Conservation (phyloP, 208 protist genomes). For the Spongospora subterranea region DNA sequence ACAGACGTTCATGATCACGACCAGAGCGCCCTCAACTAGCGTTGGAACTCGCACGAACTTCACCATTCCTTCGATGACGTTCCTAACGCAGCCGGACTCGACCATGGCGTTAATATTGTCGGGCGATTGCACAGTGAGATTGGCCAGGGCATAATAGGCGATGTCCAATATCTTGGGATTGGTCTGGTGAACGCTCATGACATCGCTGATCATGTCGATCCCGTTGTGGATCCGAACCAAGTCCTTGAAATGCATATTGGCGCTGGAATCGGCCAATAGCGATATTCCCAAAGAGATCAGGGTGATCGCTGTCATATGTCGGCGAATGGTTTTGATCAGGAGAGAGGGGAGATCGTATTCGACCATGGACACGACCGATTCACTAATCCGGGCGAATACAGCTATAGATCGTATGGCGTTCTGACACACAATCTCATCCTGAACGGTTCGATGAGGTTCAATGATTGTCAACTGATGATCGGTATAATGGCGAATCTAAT, state of each 20-base stretch:
- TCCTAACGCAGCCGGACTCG: constrained; percentile 2
- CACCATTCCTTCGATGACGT: background rate
- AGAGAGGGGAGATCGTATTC: constrained; percentile 27
- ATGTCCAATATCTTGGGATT: constrained; percentile 18
- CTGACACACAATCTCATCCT: background rate
- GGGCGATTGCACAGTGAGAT: constrained; percentile 16
- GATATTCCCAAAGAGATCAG: background rate
- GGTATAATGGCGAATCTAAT: no score
- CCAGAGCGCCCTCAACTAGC: constrained; percentile 10
- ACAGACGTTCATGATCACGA: constrained; percentile 20
- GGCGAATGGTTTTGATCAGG: background rate
- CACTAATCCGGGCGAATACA: background rate
- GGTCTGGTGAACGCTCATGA: constrained; percentile 41
- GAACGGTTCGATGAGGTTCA: background rate
- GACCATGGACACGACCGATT: constrained; percentile 32
- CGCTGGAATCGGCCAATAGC: constrained; percentile 29
- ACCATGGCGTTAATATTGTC: constrained; percentile 38
- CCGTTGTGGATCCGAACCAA: constrained; percentile 41
- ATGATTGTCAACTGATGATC: background rate
- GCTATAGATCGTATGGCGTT: background rate
- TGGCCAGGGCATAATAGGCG: background rate
- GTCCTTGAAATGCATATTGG: background rate
- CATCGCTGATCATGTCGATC: constrained; percentile 2
- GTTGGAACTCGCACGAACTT: background rate
- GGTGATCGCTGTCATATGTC: background rate